Base-by-base conservation (phyloP, 1,284 basidiomycete species). In the Ganoderma multipileum region DNA sequence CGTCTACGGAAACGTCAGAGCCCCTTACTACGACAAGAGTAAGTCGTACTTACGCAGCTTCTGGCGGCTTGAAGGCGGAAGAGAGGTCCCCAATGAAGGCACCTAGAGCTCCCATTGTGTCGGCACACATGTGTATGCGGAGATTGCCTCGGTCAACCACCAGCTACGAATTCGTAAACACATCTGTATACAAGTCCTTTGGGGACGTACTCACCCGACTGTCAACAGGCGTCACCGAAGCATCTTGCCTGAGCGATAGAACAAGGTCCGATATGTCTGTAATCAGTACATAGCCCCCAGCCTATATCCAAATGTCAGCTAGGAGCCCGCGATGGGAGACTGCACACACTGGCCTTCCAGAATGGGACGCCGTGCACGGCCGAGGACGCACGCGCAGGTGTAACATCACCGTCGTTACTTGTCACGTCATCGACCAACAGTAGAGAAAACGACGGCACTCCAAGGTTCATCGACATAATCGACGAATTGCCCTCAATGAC, bases 401-500 rank as follows among this genome's bases (percentile, higher is more conserved):
- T 39, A 3, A 71, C 63, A 28, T 72, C 71, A n/a, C 77, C 77
- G 61, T 75, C 64, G 44, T 73, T 76, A 52, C 82, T 82, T 4
- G 79, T 75, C 26, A 86, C 63, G 74, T 93, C 87, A 77, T 96
- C 94, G 23, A 92, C 82, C 18, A 91, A 83, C 50, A 95, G 81
- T 1, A 93, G 65, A 0, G 79, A 81, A 36, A 79, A 81, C 16
- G 84, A 81, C 8, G 83, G 81, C 20, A 90, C 76, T 14, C 79
- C 79, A 18, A 92, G 72, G 55, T 84, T 81, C 61, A 94, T 84
- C 0, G 82, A 80, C 12, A 83, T 85, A 57, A 91, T 86, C 0
- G 86, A 81, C 0, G 89, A 88, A 57, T 88, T 87, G 41, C 92
- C 93, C 50, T 91, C 82, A 8, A 97, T 79, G 65, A 93, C 89